Evolutionary conservation across 1,284 basidiomycete genomes (phyloP), one percentile per base, ranked within the genome.

Genomic region (Ceratobasidium theobromae): DNA sequence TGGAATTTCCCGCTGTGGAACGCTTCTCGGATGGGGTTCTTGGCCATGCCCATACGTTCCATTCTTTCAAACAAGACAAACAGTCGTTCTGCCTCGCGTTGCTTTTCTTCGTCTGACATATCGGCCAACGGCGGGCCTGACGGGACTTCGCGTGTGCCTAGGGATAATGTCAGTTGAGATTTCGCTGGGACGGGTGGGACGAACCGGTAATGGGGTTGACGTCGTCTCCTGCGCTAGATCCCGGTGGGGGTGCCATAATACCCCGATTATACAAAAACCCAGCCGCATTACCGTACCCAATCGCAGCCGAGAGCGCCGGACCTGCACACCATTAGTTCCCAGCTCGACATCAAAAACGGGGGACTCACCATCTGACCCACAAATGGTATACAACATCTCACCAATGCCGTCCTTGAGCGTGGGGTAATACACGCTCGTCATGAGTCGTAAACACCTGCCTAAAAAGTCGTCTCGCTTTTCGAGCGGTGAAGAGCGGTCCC

Each of bases 101-200:
- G 91, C 75, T 94, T 95, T 79, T 97, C 93, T 73, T 94, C 93
- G 21, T 94, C 87, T 0, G 90, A 88, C 93, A 97, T 94, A 45
- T 86, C 83, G 4, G 71, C 72, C 21, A 76, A 62, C 5, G 45
- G 48, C 25, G 65, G 46, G 16, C 52, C 45, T 32, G 62, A n/a
- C 1, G 49, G 35, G 11, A 43, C 27, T 66, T 53, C 54, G 60
- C 14, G 68, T 51, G 35, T 70, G 52, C 28, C 74, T 64, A 2
- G 70, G 11, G 73, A 70, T 60, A 72, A 67, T 69, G 74, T 72
- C 30, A 72, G 65, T 28, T 51, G 46, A 16, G 43, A n/a, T 6
- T 77, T 76, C 3, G 41, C 54, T 16, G 78, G 77, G n/a, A n/a
- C 67, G 74, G 73, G 66, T 83, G 78, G 16, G 79, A 80, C 16